Base-by-base conservation (phyloP, 305 asterid genomes). In the Salvia sclarea region DNA sequence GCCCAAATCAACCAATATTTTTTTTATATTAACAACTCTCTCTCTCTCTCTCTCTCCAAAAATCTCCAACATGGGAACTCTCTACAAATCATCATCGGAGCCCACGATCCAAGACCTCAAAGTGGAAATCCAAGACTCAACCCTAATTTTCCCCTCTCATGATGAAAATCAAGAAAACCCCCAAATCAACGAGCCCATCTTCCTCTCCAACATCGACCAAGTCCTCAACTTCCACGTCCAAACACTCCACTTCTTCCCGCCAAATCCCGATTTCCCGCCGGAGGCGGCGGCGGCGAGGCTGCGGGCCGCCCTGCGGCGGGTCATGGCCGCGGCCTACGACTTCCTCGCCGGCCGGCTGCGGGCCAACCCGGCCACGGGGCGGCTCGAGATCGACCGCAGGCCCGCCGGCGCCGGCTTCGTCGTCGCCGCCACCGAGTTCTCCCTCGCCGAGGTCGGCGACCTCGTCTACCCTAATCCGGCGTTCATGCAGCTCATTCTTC, bases 381-480 rank as follows among this genome's bases (percentile, higher is more conserved):
- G 98, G 63, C 70, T 89, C 14, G 95, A 89, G 82, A 74, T 91
- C 38, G 85, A 86, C 8, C 81, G 88, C 74, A 74, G 73, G 47
- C 74, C 54, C 0, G 68, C 80, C 0, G 96, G 96, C 37, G 89
- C 71, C 1, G 94, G 86, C 2, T 87, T 85, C 56, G 79, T 83
- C 59, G 86, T 79, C 74, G 98, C 96, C 4, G 22, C 87, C 10
- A 56, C 88, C 35, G 87, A 84, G 72, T 84, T 55, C 55, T 67
- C 82, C 3, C 64, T 91, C 2, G 75, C 80, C 22, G 92, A 91
- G 49, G 69, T 91, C 10, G 98, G 92, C 6, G 90, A 91, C 64
- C 70, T 91, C 73, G 86, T 82, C 37, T 87, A 85, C 68, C 98
- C 98, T 0, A 89, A 89, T 65, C 96, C 96, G 1, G 94, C 81